Base-by-base conservation (phyloP, 1,284 basidiomycete species). In the Phylloboletellus chloephorus region DNA sequence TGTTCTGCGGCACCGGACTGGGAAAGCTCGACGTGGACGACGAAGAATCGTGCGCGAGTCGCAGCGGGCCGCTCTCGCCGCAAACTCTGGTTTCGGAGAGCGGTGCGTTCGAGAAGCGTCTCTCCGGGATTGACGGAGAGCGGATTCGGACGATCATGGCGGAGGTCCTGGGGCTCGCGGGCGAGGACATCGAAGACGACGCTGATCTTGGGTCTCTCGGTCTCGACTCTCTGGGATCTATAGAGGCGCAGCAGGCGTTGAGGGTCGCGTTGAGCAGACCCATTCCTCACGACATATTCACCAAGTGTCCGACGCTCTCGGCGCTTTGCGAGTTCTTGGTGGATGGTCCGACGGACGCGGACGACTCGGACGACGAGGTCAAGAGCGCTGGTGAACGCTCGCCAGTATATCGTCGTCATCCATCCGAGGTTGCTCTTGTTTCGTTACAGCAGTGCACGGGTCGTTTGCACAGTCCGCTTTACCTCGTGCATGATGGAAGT, bases 401-500 rank as follows among this genome's bases (percentile, higher is more conserved):
- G 46, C 38, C n/a, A 1, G 22, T 15, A 4, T 33, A 17, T 16
- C 24, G 19, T 2, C 7, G 11, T 15, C 22, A 13, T 3, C 13
- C 28, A 1, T 22, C 30, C 3, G 44, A 48, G 0, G 28, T 16
- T 3, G 20, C 7, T 15, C 17, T 55, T 0, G 43, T 47, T 9
- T 28, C 42, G 5, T 32, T 81, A 31, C 78, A 79, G 43, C 55
- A 49, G 13, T 53, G 57, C 8, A 42, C 38, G 1, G 44, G 43
- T 0, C 37, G 47, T 2, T 45, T 47, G 6, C 37, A 42, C 0
- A 43, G 58, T 0, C 79, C 79, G 5, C 64, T 86, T 4, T 72
- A 82, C 43, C 68, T 87, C 15, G 66, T 87, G 10, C 82, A 87
- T 51, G 84, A 86, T 49, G 83, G 84, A 4, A 81, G 78, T 48